phyloP scores from a whole-genome alignment of 1,139 yeast species.

The Lodderomyces orthopsilosis region DNA sequence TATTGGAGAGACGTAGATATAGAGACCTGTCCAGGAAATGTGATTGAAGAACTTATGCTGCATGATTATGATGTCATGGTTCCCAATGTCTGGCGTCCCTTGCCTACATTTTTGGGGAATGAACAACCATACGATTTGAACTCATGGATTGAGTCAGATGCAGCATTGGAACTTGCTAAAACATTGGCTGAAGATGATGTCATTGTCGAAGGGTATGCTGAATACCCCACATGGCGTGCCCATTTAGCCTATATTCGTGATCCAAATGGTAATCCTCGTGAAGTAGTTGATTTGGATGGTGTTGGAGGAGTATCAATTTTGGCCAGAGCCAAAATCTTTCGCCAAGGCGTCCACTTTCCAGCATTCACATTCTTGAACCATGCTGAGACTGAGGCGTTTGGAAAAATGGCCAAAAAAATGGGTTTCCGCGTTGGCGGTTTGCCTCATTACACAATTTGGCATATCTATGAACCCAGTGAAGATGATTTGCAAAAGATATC shows the following conservation, averaged over 20 bases:
- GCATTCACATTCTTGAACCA: slow-evolving; percentile 87
- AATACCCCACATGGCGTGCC: slow-evolving; percentile 84
- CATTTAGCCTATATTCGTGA: slow-evolving; percentile 76
- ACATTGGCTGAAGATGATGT: slow-evolving; percentile 77
- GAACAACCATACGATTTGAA: slow-evolving; percentile 86
- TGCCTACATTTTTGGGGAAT: slow-evolving; percentile 70
- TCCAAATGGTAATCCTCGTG: slow-evolving; percentile 59
- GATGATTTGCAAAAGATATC: slow-evolving; percentile 81
- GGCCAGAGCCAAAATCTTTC: slow-evolving; percentile 77
- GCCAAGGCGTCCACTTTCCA: slow-evolving; percentile 83
- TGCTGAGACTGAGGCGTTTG: slow-evolving; percentile 92
- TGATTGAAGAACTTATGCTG: slow-evolving; percentile 76
- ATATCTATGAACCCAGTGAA: slow-evolving; percentile 84
- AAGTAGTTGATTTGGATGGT: slow-evolving; percentile 75
- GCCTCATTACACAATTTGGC: slow-evolving; percentile 90
- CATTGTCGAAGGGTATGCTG: slow-evolving; percentile 88
- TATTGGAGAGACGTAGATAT: slow-evolving; percentile 94
- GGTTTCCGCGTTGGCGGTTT: slow-evolving; percentile 81
- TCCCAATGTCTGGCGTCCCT: slow-evolving; percentile 89
- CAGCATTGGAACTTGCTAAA: slow-evolving; percentile 65
- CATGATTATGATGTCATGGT: slow-evolving; percentile 75
- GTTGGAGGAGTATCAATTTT: slow-evolving; percentile 88
- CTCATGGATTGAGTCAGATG: slow-evolving; percentile 82
- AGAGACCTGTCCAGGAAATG: slow-evolving; percentile 76
- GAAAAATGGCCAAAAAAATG: slow-evolving; percentile 79